Evolutionary conservation across 169 alveolate species (phyloP), one percentile per base, ranked within the genome.

Genomic region (Eimeria sp.): DNA sequence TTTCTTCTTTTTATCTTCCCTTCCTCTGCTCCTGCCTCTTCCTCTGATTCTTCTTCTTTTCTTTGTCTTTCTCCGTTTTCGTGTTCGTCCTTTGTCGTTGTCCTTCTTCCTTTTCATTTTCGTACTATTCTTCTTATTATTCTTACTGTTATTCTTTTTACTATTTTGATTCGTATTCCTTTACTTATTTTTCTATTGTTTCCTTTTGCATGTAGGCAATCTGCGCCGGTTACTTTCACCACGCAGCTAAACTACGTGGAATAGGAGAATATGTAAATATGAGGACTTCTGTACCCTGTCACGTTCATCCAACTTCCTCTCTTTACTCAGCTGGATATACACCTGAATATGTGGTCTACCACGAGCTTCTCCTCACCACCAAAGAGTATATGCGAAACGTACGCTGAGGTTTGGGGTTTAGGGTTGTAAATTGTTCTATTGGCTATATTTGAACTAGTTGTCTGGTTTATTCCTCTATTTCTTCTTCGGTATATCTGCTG

Each of bases 271-370:
- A 99, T 97, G 99, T 99, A 34, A 99, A 99, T 96, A 97, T 99
- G 86, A 97, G 99, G 97, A 99, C 99, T 25, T 99, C 99, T 72
- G 99, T 99, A 45, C 99, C 99, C 57, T 99, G 99, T 88, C 99
- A 99, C 89, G 97, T 99, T 43, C 99, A 99, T 97, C 99, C 99
- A 40, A 98, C 99, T 20, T 98, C 99, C 92, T 99, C 99, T 13
- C 98, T 99, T 88, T 99, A 98, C 97, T 99, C 99, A 70, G 98
- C 99, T 90, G 99, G 99, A 34, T 98, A 98, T 96, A 99, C 99
- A 34, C 99, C 99, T 14, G 99, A 99, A 95, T 99, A 99, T 98
- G 99, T 99, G 63, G 99, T 99, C 57, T 99, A 99, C 98, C 99
- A 99, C 98, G 99, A 99, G 97, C 99, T 99, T 73, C 99, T 99